phyloP scores from a whole-genome alignment of 345 rosid species.

The Linum usitatissimum region DNA sequence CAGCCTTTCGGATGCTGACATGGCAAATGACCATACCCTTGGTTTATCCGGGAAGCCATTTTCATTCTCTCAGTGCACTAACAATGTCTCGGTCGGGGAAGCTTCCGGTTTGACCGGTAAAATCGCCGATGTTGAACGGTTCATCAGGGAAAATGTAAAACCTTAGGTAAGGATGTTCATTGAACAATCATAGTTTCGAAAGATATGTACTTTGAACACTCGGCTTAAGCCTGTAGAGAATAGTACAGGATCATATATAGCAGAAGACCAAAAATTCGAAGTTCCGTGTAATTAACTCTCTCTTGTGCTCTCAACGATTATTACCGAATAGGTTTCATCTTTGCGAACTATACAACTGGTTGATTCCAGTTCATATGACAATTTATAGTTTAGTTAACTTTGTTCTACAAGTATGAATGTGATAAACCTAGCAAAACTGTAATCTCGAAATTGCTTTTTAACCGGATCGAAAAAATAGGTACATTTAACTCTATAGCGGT shows the following conservation, averaged over 20 bases:
- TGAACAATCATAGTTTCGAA: constrained; percentile 8
- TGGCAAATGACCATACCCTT: constrained; percentile 58
- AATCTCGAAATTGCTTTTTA: no score
- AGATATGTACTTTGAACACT: neutral
- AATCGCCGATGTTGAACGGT: constrained; percentile 47
- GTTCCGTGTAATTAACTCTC: neutral
- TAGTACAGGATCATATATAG: neutral
- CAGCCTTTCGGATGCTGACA: constrained; percentile 66
- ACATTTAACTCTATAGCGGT: neutral
- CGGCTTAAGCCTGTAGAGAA: no score
- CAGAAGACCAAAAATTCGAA: neutral
- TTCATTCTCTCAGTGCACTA: constrained; percentile 57
- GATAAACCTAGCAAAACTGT: no score
- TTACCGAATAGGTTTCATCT: no score
- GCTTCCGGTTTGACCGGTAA: constrained; percentile 71
- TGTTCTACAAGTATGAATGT: no score
- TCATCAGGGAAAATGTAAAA: constrained; percentile 63
- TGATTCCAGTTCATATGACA: neutral
- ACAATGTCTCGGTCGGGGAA: constrained; percentile 60
- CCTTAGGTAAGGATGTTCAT: constrained; percentile 38
- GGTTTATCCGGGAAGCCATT: constrained; percentile 66
- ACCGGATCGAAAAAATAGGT: neutral
- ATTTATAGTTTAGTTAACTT: neutral
- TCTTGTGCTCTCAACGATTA: no score
- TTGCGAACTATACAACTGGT: neutral